Evolutionary conservation across 169 alveolate species (phyloP), one percentile per base, ranked within the genome.

Genomic region (Eimeria mitis): DNA sequence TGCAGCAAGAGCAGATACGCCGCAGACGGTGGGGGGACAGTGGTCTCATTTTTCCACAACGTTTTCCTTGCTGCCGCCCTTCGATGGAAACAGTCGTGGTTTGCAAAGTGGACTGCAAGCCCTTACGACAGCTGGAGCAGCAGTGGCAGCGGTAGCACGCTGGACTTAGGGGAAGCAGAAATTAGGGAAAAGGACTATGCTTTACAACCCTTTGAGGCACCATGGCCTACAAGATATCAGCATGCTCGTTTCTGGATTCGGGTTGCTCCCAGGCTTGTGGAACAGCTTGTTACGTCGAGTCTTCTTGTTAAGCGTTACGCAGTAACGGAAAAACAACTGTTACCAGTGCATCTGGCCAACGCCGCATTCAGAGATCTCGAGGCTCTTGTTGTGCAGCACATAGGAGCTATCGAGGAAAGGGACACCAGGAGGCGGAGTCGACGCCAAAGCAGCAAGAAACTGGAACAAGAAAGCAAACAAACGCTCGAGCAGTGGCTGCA

Each of bases 211-310:
- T 85, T 61, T 42, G 81, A 85, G 92, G 92, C 92, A 19, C 92
- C 92, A 1, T 85, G 92, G 92, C 92, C 92, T 0, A 85, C 92
- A 1, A 61, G 92, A 9, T 81, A 21, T 42, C 68, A 85, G 63
- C 92, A 85, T 42, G 92, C 92, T 3, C 92, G 92, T 25, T 85
- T 85, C 63, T 85, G 92, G 92, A 61, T 85, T n/a, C 92, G 92
- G 25, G 79, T 85, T 3, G 92, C 92, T 7, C 92, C 92, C n/a
- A 63, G 40, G 42, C 92, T 85, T 1, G 79, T 85, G 6, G 92
- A 85, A 19, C 92, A 63, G 44, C 92, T 85, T 37, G 92, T 71
- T 61, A 47, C 79, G 11, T 85, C 92, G 8, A 85, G 61, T 52
- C 44, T 85, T 25, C 59, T 85, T 14, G 92, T 63, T 31, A 68